Evolutionary conservation across 2,329 filamentous ascomycete genomes (phyloP), one percentile per base, ranked within the genome.

Genomic region (Talaromyces pinophilus): DNA sequence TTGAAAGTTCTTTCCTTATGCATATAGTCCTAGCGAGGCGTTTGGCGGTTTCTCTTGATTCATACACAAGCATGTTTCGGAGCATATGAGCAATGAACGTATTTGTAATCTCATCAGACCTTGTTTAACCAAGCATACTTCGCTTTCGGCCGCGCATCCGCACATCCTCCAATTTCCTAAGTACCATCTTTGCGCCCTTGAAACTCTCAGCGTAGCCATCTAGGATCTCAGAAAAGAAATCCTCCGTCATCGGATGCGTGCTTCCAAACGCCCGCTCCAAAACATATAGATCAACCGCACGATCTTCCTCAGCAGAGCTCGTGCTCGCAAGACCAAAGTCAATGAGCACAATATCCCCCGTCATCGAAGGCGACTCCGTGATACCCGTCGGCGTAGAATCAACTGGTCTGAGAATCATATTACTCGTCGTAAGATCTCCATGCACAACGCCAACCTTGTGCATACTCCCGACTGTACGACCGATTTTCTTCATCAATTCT

Each of bases 341-440:
- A 76, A 98, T 98, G 44, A 98, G 83, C 25, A 96, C 88, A 66
- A 99, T 86, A 63, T 96, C 90, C 1, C 92, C 93, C 1, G 86
- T 83, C 65, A 86, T 75, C 2, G 72, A 73, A 0, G 72, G 74
- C 55, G 67, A 68, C 50, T 67, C 70, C 19, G 55, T 71, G 70
- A 11, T 67, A 65, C 40, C 61, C 5, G 67, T 67, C 19, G 67
- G 52, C 6, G 52, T 62, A 22, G 73, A 74, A 15, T 83, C 82
- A 67, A 33, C 8, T 86, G 77, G 90, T 98, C 87, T 78, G 71
- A 98, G 76, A 90, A 99, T 97, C 81, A 99, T 85, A 80, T 99
- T 99, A 80, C 93, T 97, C 69, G 93, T 99, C 68, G 95, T 99
- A 80, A 99, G 80, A 81, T 99, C 95, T 48, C 95, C 95, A 81